Evolutionary conservation across 495 filamentous ascomycete species (phyloP).

Genomic region (Lindgomyces ingoldianus): DNA sequence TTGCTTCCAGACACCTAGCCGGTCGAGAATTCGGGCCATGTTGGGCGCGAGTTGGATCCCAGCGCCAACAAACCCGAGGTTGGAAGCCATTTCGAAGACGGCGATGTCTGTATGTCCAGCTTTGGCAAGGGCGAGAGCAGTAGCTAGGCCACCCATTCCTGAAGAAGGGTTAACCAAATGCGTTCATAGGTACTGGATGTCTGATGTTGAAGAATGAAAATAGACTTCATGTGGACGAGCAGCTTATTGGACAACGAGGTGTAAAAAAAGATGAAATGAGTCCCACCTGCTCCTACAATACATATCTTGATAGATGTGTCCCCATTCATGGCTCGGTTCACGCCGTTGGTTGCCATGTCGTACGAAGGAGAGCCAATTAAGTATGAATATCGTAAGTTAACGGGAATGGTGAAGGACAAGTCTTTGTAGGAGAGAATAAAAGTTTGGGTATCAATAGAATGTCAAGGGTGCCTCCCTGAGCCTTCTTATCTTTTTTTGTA

Average conservation of each 20-base stretch:
- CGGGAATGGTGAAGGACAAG: background rate
- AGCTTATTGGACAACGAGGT: background rate
- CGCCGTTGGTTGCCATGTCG: background rate
- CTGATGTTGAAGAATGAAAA: background rate
- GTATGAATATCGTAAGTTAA: no score
- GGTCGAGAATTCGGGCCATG: slow-evolving; percentile 71
- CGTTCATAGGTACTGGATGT: no score
- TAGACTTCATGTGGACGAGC: background rate
- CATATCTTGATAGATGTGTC: background rate
- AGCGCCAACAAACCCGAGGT: slow-evolving; percentile 78
- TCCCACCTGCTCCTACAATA: background rate
- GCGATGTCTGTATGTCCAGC: slow-evolving; percentile 71
- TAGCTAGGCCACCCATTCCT: slow-evolving; percentile 79
- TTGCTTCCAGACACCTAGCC: slow-evolving; percentile 65
- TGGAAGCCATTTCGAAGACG: slow-evolving; percentile 71
- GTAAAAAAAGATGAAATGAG: background rate
- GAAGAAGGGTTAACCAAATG: slow-evolving; percentile 6
- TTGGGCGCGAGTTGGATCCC: slow-evolving; percentile 83
- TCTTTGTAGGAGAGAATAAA: background rate
- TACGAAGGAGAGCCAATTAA: background rate
- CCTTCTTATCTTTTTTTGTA: background rate
- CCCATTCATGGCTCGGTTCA: background rate
- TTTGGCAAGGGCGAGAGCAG: slow-evolving; percentile 70
- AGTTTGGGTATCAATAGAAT: background rate
- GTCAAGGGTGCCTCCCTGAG: background rate